These are phyloP conservation scores for Populus simonii DNA, from an alignment of 345 rosid genomes.

Conservation along the genomic window DNA sequence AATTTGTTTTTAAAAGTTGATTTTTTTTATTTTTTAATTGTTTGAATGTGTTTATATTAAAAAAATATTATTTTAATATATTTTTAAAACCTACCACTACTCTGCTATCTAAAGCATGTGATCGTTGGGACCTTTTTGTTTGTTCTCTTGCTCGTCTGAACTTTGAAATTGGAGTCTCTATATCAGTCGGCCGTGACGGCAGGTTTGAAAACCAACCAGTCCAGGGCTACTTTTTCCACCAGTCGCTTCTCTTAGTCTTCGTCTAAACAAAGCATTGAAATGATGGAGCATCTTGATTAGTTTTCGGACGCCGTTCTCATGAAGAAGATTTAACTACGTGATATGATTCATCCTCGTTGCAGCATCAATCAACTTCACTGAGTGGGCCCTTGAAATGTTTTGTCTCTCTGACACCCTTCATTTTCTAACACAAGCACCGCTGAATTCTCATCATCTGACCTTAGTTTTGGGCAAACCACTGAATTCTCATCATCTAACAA, in stretches of 20 bases:
- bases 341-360: not conserved
- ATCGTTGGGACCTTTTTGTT: not conserved
- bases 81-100: no score
- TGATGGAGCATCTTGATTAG: not conserved
- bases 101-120: not conserved
- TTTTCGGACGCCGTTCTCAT: no score
- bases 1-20: no score
- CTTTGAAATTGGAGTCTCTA: not conserved
- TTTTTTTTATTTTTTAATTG: no score
- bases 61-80: no score
- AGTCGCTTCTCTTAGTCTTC: not conserved
- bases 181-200: not conserved
- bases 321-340: not conserved
- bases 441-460: not conserved
- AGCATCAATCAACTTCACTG: not conserved
- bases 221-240: not conserved
- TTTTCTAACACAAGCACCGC: not conserved
- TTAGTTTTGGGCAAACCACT: not conserved
- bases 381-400: not conserved
- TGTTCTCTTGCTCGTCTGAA: not conserved
- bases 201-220: not conserved
- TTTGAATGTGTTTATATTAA: no score
- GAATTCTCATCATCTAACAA: not conserved
- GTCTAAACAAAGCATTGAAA: not conserved
- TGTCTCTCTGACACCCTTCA: not conserved